phyloP scores from a whole-genome alignment of 306 rosid genomes.

The Prunus mira region DNA sequence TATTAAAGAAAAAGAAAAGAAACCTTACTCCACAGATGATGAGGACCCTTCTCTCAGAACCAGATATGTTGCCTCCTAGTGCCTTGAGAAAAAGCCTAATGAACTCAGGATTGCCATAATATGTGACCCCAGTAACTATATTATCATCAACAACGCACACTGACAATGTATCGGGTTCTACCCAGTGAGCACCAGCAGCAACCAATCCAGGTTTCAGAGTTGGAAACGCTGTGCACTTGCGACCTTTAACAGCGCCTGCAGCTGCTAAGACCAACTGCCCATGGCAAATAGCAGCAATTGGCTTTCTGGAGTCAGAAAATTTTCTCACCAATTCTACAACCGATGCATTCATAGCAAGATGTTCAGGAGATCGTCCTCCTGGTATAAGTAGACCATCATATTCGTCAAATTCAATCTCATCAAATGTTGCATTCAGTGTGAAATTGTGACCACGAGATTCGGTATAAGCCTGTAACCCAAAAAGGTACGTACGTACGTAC shows the following conservation, averaged over 20 bases:
- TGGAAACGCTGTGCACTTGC: no score
- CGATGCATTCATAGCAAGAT: conserved; percentile 54
- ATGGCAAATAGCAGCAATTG: no score
- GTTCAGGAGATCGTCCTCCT: conserved; percentile 87
- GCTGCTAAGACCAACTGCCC: conserved; percentile 68
- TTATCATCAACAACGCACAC: no score
- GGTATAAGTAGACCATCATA: conserved; percentile 79
- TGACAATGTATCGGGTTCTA: no score
- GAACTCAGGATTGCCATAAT: no score
- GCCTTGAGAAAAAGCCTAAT: no score
- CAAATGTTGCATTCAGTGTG: conserved; percentile 32
- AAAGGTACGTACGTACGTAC: background rate
- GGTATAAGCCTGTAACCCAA: conserved; percentile 53
- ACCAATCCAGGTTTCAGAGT: no score
- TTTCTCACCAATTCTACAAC: conserved; percentile 51
- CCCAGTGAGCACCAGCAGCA: no score
- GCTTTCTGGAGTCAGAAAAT: conserved; percentile 40
- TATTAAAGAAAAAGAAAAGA: background rate
- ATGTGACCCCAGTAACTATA: no score
- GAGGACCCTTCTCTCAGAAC: no score
- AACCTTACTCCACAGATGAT: conserved; percentile 71
- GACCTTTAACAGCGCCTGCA: conserved; percentile 32
- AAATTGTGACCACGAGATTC: no score
- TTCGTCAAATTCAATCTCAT: conserved; percentile 46
- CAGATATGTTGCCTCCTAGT: no score